Percentiles rank a stretch among this genome's conserved stretches.
Conservation (phyloP, 192 early-diverging fungal genomes). For the Nowakowskiella sp. region DNA sequence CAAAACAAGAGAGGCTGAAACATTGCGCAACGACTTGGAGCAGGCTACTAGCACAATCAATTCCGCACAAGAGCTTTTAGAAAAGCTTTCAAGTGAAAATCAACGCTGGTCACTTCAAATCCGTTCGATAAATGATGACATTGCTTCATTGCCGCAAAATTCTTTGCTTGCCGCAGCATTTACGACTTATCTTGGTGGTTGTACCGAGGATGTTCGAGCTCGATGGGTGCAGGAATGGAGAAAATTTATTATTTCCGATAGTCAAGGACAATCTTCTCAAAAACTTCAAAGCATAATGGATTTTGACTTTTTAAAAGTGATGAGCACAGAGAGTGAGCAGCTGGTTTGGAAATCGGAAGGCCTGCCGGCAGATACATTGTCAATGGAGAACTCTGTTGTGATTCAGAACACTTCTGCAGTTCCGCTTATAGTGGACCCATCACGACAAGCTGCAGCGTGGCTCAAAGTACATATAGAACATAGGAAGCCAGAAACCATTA, state of each 20-base stretch:
- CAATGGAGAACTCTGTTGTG: slow-evolving; percentile 49
- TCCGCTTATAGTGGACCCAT: slow-evolving; percentile 47
- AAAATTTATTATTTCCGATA: neutral
- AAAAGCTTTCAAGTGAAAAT: slow-evolving; percentile 51
- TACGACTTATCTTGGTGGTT: slow-evolving; percentile 39
- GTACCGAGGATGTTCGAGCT: slow-evolving; percentile 37
- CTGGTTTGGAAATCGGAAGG: slow-evolving; percentile 47
- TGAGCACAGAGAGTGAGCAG: slow-evolving; percentile 53
- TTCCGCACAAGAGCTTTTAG: slow-evolving; percentile 40
- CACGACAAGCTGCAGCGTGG: slow-evolving; percentile 40
- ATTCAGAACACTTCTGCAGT: slow-evolving; percentile 22
- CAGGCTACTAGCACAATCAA: slow-evolving; percentile 35
- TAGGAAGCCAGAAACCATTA: slow-evolving; percentile 45
- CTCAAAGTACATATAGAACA: slow-evolving; percentile 38
- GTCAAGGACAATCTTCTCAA: no score
- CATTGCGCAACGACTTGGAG: slow-evolving; percentile 33
- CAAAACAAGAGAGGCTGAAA: slow-evolving; percentile 52
- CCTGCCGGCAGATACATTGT: slow-evolving; percentile 43
- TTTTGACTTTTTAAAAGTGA: slow-evolving; percentile 31
- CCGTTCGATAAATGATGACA: slow-evolving; percentile 27
- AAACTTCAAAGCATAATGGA: slow-evolving; percentile 15
- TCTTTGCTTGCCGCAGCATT: slow-evolving; percentile 39
- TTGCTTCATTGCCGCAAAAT: slow-evolving; percentile 30
- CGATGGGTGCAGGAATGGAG: slow-evolving; percentile 29
- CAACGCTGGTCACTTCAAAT: slow-evolving; percentile 41